Conservation (phyloP, 352 stramenopile species). For the Lagenidium sp. region DNA sequence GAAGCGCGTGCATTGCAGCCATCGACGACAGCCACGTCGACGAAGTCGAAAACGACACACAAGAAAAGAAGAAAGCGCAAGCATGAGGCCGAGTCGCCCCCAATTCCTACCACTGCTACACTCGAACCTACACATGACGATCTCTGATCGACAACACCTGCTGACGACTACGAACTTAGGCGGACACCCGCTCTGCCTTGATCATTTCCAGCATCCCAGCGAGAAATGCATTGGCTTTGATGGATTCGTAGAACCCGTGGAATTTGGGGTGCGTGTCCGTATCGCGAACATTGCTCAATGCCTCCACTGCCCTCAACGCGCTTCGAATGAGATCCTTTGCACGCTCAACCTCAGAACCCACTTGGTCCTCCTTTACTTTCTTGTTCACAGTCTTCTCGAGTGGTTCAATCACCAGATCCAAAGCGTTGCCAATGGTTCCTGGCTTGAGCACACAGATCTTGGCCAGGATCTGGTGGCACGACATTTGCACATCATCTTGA, state of each 20-base stretch:
- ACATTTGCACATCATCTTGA: conserved; percentile 96
- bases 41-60: conserved; percentile 10
- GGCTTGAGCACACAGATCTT: conserved; percentile 87
- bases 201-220: conserved; percentile 51
- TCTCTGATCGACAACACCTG: background rate
- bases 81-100: conserved; percentile 1
- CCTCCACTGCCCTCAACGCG: conserved; percentile 84
- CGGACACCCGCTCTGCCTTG: conserved; percentile 27
- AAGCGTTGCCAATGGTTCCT: conserved; percentile 69
- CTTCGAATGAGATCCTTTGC: conserved; percentile 96
- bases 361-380: conserved; percentile 93
- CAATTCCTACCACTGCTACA: too few relatives aligned
- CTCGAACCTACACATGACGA: too few relatives aligned
- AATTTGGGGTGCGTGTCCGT: conserved; percentile 70
- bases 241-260: conserved; percentile 39
- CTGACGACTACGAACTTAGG: too few relatives aligned
- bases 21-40: too few relatives aligned
- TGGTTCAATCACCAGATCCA: conserved; percentile 88
- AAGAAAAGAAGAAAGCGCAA: conserved; percentile 6
- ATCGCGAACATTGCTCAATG: conserved; percentile 62
- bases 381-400: conserved; percentile 96
- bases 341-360: conserved; percentile 93
- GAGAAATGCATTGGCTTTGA: conserved; percentile 63
- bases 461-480: conserved; percentile 96
- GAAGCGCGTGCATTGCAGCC: too few relatives aligned